A percentile compares a stretch with the other conserved stretches of the same genome.
Conservation (phyloP, 2,329 filamentous ascomycete species). For the Colletotrichum musicola region DNA sequence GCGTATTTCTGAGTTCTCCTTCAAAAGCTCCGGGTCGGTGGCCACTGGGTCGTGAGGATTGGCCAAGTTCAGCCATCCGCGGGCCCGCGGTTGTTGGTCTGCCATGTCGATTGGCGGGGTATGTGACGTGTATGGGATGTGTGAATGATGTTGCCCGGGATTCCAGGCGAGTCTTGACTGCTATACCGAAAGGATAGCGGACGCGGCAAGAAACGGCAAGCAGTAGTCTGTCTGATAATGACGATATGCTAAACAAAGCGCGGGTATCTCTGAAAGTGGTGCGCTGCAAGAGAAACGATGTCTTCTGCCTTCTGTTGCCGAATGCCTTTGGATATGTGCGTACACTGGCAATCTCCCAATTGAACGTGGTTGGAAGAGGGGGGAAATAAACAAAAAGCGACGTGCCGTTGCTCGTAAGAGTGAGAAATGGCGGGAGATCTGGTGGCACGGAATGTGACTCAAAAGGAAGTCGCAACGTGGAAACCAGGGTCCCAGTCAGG, state of each 20-base stretch:
- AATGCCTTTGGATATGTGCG: neutral
- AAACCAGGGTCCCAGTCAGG: slow-evolving; percentile 12
- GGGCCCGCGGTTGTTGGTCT: slow-evolving; percentile 26
- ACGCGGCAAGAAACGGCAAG: neutral
- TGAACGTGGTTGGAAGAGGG: neutral
- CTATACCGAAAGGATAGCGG: neutral
- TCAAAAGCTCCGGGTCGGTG: slow-evolving; percentile 84
- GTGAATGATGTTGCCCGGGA: neutral
- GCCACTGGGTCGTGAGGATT: slow-evolving; percentile 54
- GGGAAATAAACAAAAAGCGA: slow-evolving; percentile 9
- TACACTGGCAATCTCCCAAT: slow-evolving; percentile 2
- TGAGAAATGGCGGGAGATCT: slow-evolving; percentile 2
- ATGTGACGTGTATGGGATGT: neutral
- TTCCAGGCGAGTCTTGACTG: slow-evolving; percentile 8
- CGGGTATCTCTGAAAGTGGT: slow-evolving; percentile 36
- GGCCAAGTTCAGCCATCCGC: slow-evolving; percentile 22
- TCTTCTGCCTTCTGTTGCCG: slow-evolving; percentile 4
- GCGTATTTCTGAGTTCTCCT: slow-evolving; percentile 78
- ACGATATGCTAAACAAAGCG: slow-evolving; percentile 17
- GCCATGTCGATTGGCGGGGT: slow-evolving; percentile 26
- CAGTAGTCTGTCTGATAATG: neutral
- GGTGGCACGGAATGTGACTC: slow-evolving; percentile 35
- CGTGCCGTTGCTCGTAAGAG: neutral
- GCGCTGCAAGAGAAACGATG: slow-evolving; percentile 18
- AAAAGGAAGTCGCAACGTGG: slow-evolving; percentile 16